Percentiles rank a stretch among this genome's conserved stretches.
These are phyloP conservation scores for Macadamia integrifolia DNA, from an alignment of 164 flowering plant genomes.

Conservation along the genomic window DNA sequence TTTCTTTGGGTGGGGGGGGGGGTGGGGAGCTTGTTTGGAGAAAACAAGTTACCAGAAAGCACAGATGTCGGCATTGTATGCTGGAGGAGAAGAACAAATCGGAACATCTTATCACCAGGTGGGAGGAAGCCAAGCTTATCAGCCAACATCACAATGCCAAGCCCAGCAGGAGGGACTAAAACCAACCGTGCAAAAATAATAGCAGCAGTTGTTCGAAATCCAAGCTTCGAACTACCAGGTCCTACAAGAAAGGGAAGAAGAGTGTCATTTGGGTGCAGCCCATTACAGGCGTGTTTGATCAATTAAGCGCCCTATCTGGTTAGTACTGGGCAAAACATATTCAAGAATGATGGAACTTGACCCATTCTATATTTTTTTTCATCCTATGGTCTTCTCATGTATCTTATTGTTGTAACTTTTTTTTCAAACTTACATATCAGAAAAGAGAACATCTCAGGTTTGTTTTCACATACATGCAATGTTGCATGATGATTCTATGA, in stretches of 20 bases:
- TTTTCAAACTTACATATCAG: too few relatives aligned
- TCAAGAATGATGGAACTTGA: too few relatives aligned
- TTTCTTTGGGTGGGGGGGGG: not conserved
- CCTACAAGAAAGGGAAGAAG: conserved; percentile 36
- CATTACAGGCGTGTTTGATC: too few relatives aligned
- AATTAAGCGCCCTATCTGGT: too few relatives aligned
- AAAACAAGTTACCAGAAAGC: conserved; percentile 61
- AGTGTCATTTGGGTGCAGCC: not conserved
- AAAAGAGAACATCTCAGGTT: too few relatives aligned
- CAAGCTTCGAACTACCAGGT: conserved; percentile 91
- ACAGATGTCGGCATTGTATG: conserved; percentile 98
- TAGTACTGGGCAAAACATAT: too few relatives aligned
- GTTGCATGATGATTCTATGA: too few relatives aligned
- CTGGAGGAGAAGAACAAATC: conserved; percentile 86
- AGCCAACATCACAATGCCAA: conserved; percentile 82
- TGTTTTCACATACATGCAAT: too few relatives aligned
- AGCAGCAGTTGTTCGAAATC: conserved; percentile 74
- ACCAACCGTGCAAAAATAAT: conserved; percentile 74
- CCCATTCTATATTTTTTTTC: too few relatives aligned
- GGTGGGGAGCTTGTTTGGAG: too few relatives aligned
- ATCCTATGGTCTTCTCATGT: too few relatives aligned
- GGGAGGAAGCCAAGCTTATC: conserved; percentile 93
- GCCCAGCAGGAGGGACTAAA: conserved; percentile 88
- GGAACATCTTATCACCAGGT: conserved; percentile 84
- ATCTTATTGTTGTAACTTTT: too few relatives aligned